Evolutionary conservation across 2,329 filamentous ascomycete genomes (phyloP).

Genomic region (Mollisiaceae sp.): DNA sequence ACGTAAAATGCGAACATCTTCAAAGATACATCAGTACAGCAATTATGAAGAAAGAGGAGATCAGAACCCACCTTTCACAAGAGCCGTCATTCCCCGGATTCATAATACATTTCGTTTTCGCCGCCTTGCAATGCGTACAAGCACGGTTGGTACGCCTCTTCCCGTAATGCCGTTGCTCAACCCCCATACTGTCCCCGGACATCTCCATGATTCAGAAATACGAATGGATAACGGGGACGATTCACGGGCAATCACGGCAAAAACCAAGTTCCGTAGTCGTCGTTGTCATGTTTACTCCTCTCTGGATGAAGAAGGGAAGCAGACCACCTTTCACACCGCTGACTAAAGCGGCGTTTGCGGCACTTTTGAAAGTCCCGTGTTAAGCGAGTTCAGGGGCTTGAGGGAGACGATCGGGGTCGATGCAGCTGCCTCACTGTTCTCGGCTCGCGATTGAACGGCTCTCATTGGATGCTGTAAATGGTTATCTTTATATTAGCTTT

Average conservation of each 20-base stretch:
- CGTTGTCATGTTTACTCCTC: not conserved
- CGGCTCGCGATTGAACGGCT: not conserved
- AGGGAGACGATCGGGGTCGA: not conserved
- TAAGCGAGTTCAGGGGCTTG: not conserved
- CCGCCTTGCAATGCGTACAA: constrained; percentile 3
- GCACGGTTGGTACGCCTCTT: not conserved
- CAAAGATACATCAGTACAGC: not conserved
- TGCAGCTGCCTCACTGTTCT: not conserved
- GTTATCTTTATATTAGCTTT: not conserved
- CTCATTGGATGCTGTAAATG: not conserved
- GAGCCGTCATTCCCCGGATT: constrained; percentile 2
- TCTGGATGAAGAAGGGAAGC: not conserved
- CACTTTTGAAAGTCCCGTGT: not conserved
- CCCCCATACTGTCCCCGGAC: too few relatives aligned
- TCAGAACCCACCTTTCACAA: not conserved
- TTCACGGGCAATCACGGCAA: not conserved
- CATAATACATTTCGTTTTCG: constrained; percentile 9
- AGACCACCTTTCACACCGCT: not conserved
- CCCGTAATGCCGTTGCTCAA: not conserved
- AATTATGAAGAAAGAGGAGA: not conserved
- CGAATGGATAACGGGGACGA: not conserved
- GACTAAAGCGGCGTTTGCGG: not conserved
- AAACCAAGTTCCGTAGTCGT: not conserved
- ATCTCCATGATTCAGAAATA: not conserved
- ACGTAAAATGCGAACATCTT: constrained; percentile 5